Base-by-base conservation (phyloP, 2,329 filamentous ascomycete species). In the Apiospora hydei region DNA sequence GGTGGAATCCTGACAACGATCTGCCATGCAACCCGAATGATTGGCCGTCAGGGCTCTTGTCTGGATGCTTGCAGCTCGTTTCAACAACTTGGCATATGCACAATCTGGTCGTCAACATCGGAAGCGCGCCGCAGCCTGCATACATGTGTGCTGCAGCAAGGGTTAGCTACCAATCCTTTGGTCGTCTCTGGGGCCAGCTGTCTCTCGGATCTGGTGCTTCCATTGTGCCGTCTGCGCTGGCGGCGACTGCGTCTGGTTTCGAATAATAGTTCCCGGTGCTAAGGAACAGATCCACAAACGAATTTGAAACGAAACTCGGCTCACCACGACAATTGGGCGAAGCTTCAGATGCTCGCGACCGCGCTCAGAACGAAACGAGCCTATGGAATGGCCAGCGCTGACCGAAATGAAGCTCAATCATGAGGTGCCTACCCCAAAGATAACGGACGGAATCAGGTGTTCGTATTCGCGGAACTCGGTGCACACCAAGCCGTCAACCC, bases 31-130 rank as follows among this genome's bases (percentile, higher is more conserved):
- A 34, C 18, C 34, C 8, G 34, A n/a, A 41, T 64, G 57, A 64
- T 64, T 64, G 57, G 57, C 34, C 41, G 57, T 24, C 34, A 64
- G 57, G 18, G 34, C 30, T 41, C 21, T 64, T 5, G 10, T 64
- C 57, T 64, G 57, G 34, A 41, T 64, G 57, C 57, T n/a, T 64
- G 57, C 57, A 64, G 57, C 57, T 64, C 57, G 57, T 64, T 61
- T 64, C 21, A 41, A 64, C 30, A 41, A 5, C 34, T 64, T 64
- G 57, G 57, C 57, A 41, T 41, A 64, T 64, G 57, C 57, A 64
- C 57, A 64, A 64, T 64, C 57, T 64, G 57, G 57, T 64, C 57
- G 57, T 64, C 57, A 41, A 41, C 57, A 64, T 64, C 57, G 57
- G 57, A 64, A 41, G 57, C 57, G 57, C 57, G 57, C 57, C 57